Evolutionary conservation across 768 basidiomycete genomes (phyloP).

Genomic region (Tylopilus plumbeoviolaceoides): DNA sequence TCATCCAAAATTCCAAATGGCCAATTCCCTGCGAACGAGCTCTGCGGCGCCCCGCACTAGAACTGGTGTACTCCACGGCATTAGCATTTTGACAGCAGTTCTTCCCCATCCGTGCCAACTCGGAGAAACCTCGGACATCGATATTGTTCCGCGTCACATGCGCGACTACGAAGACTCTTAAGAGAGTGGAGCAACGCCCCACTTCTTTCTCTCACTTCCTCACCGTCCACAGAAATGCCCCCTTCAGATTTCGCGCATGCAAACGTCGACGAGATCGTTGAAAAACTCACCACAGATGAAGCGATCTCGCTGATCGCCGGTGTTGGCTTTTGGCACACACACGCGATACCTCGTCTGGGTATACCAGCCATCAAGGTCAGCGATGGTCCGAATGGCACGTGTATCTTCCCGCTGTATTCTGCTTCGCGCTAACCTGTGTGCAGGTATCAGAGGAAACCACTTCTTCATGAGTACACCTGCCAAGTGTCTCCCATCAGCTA

Average conservation of each 20-base stretch:
- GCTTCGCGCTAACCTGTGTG: background rate
- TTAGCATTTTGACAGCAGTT: background rate
- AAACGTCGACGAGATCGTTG: conserved; percentile 55
- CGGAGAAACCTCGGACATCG: conserved; percentile 12
- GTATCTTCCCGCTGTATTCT: background rate
- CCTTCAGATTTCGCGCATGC: conserved; percentile 68
- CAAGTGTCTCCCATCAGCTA: conserved; percentile 72
- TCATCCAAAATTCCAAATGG: background rate
- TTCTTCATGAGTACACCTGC: conserved; percentile 82
- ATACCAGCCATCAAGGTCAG: conserved; percentile 72
- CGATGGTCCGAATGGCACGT: conserved; percentile 73
- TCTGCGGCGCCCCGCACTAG: background rate
- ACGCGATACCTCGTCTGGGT: conserved; percentile 57
- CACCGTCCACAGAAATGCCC: conserved; percentile 39
- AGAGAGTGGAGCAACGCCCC: background rate
- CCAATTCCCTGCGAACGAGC: background rate
- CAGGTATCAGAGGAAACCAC: conserved; percentile 62
- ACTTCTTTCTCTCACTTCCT: conserved; percentile 3
- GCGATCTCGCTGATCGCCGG: conserved; percentile 70
- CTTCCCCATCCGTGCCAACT: background rate
- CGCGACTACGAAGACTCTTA: background rate
- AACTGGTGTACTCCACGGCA: too few relatives aligned
- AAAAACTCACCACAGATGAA: conserved; percentile 69
- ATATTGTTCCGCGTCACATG: conserved; percentile 19
- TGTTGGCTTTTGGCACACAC: conserved; percentile 76